These are phyloP conservation scores for Ceratocystis papillata DNA, from an alignment of 2,329 filamentous ascomycete species.

Conservation along the genomic window DNA sequence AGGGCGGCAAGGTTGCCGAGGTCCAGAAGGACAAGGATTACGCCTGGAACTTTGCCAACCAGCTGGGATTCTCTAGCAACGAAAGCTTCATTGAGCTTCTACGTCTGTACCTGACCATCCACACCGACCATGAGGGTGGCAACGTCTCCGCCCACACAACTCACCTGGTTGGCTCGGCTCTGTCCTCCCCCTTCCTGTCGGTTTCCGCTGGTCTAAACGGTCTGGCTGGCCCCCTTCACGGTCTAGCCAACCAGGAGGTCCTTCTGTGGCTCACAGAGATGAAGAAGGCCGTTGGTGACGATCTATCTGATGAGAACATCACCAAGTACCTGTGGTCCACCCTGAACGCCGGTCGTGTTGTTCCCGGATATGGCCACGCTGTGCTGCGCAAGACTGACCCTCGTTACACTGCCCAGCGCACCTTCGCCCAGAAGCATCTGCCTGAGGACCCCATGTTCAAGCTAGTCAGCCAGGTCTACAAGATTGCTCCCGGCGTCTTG, in stretches of 20 bases:
- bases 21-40: conserved; percentile 99
- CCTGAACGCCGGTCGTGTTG: conserved; percentile 87
- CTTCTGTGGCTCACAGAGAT: conserved; percentile 98
- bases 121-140: conserved; percentile 99
- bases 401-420: conserved; percentile 95
- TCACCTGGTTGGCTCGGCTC: conserved; percentile 89
- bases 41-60: conserved; percentile 98
- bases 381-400: conserved; percentile 99
- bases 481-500: conserved; percentile 94
- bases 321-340: conserved; percentile 98
- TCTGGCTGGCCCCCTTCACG: conserved; percentile 95
- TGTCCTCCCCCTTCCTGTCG: conserved; percentile 96
- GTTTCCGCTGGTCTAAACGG: conserved; percentile 94
- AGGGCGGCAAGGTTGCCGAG: conserved; percentile 94
- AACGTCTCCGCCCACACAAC: conserved; percentile 98
- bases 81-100: conserved; percentile 95
- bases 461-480: conserved; percentile 99
- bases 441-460: conserved; percentile 99
- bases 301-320: conserved; percentile 92
- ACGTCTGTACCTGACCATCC: conserved; percentile 98
- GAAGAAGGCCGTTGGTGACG: conserved; percentile 89
- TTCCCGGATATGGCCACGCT: conserved; percentile 96
- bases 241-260: conserved; percentile 98
- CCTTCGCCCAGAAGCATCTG: conserved; percentile 86
- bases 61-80: conserved; percentile 94